Base-by-base conservation (phyloP, 192 early-diverging fungal species). In the Coemansia sp. region DNA sequence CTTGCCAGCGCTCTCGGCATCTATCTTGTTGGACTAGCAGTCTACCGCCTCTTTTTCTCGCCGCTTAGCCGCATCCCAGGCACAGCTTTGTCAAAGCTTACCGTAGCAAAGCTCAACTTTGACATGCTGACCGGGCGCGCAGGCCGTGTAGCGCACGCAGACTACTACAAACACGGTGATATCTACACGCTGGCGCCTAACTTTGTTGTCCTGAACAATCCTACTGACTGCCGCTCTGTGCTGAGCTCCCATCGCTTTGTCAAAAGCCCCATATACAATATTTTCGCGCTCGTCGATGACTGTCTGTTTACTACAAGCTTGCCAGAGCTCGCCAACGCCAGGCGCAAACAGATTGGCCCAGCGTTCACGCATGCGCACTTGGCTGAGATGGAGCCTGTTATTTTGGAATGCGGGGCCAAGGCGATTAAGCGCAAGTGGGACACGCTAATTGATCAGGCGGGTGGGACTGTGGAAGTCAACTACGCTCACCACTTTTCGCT, bases 391-490 rank as follows among this genome's bases (percentile, higher is more conserved):
- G 76, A 80, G 49, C 62, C 53, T 7, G 54, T 40, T 21, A 70
- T 80, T 13, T 44, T 64, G 6, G 71, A 69, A 18, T 65, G 55
- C 19, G 67, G 66, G 2, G 55, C 66, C 46, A 3, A 40, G 14
- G 57, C 66, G 6, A 52, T 75, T 11, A 52, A 52, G n/a, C 39
- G 43, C 10, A 75, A 69, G 27, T 69, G 66, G 66, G 66, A 75
- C 55, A 12, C 7, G 9, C 19, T 43, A 3, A 24, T 75, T 1
- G 42, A 30, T 0, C 10, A 17, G 2, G 30, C 57, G 10, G 9
- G 9, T 2, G 24, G 30, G 1, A n/a, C n/a, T n/a, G 45, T 21
- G 4, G 45, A 47, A 12, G 34, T 75, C 39, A 56, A 55, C 53
- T 75, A 64, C 58, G 41, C 46, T 9, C 24, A 47, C 2, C 62